Evolutionary conservation across 345 rosid genomes (phyloP).

Genomic region (Lepidium africanum): DNA sequence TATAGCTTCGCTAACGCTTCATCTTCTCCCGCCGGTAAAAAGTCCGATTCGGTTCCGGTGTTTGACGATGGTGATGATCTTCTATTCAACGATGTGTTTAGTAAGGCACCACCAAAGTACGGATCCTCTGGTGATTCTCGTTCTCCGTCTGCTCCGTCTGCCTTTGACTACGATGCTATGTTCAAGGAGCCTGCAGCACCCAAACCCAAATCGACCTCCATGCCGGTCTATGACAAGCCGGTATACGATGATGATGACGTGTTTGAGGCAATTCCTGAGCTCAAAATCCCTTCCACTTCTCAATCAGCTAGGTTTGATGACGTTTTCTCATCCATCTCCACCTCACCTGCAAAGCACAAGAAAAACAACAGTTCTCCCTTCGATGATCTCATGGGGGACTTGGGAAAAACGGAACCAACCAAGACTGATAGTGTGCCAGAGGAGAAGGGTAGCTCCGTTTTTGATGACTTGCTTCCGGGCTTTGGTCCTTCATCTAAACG

Average conservation of each 20-base stretch:
- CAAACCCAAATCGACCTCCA: slow-evolving; percentile 24
- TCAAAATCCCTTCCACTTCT: slow-evolving; percentile 40
- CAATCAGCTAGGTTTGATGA: slow-evolving; percentile 35
- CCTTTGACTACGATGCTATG: slow-evolving; percentile 48
- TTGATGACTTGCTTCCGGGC: slow-evolving; percentile 72
- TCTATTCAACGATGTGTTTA: slow-evolving; percentile 44
- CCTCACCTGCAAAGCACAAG: slow-evolving; percentile 23
- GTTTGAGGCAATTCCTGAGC: slow-evolving; percentile 59
- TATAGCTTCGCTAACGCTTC: slow-evolving; percentile 30
- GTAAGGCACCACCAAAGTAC: slow-evolving; percentile 46
- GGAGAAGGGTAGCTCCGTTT: slow-evolving; percentile 33
- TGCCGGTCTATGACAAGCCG: slow-evolving; percentile 63
- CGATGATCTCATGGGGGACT: slow-evolving; percentile 53
- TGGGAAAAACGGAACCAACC: slow-evolving; percentile 30
- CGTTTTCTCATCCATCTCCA: slow-evolving; percentile 32
- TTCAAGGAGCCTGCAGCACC: slow-evolving; percentile 35
- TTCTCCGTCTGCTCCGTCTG: slow-evolving; percentile 6
- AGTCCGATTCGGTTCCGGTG: slow-evolving; percentile 28
- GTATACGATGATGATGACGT: slow-evolving; percentile 71
- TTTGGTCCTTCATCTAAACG: slow-evolving; percentile 47
- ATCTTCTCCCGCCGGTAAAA: slow-evolving; percentile 12
- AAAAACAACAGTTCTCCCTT: slow-evolving; percentile 29
- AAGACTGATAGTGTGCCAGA: slow-evolving; percentile 25
- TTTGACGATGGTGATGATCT: slow-evolving; percentile 31
- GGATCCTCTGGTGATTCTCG: slow-evolving; percentile 32